Conservation (phyloP, 2,329 filamentous ascomycete genomes). For the Arthroderma sp. region DNA sequence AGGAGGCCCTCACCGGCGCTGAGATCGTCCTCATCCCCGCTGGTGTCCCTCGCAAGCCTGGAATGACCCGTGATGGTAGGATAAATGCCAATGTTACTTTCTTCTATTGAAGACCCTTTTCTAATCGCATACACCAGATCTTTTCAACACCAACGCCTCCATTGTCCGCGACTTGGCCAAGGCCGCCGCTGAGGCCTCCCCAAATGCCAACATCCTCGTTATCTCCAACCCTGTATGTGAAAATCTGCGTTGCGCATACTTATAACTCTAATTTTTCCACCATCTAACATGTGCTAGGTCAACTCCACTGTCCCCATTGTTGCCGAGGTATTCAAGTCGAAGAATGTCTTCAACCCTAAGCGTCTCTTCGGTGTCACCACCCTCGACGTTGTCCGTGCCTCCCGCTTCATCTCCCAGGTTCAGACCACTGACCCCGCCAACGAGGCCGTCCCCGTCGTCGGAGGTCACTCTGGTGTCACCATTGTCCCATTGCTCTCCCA, state of each 20-base stretch:
- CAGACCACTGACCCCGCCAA: constrained; percentile 79
- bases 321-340: constrained; percentile 90
- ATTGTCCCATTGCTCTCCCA: constrained; percentile 97
- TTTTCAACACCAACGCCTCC: constrained; percentile 99
- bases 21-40: constrained; percentile 96
- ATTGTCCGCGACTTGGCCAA: constrained; percentile 98
- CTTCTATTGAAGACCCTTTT: background rate
- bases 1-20: constrained; percentile 65
- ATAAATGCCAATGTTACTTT: background rate
- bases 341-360: constrained; percentile 97
- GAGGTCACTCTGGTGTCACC: constrained; percentile 94
- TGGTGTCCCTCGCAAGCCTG: constrained; percentile 96
- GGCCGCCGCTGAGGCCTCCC: constrained; percentile 75
- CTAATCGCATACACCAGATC: constrained; percentile 41
- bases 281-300: constrained; percentile 38
- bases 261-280: background rate
- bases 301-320: constrained; percentile 99
- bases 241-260: constrained; percentile 2
- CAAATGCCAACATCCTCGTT: constrained; percentile 89
- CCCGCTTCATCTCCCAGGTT: constrained; percentile 92
- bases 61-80: constrained; percentile 91
- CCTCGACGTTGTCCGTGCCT: constrained; percentile 94
- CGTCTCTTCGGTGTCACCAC: constrained; percentile 98
- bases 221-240: constrained; percentile 79
- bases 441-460: constrained; percentile 91